Evolutionary conservation across 139 green algal species (phyloP), one percentile per base, ranked within the genome.

Genomic region (Eudorina sp.): DNA sequence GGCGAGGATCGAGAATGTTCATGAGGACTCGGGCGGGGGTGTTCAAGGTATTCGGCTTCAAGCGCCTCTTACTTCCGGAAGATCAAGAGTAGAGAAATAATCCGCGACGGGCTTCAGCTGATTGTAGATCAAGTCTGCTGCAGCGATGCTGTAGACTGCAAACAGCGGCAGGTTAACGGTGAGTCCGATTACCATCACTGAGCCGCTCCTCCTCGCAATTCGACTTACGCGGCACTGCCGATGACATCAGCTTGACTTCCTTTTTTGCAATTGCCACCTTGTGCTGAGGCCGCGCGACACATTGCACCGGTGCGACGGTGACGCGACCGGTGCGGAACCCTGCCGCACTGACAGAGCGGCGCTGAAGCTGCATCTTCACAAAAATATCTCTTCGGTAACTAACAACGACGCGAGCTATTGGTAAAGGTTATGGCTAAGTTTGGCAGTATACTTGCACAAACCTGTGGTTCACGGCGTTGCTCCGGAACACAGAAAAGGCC

Each of bases 31-130:
- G n/a, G n/a, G n/a, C n/a, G n/a, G n/a, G n/a, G n/a, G n/a, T n/a
- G n/a, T n/a, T n/a, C n/a, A n/a, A n/a, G n/a, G n/a, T n/a, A n/a
- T n/a, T n/a, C n/a, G n/a, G n/a, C n/a, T n/a, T n/a, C n/a, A n/a
- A n/a, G n/a, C n/a, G n/a, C n/a, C n/a, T n/a, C 31, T 31, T 75
- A 62, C 81, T 11, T 90, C 84, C 11, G 93, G 90, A 45, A 95
- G 92, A 40, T 31, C 62, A 6, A 96, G 88, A n/a, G 90, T 92
- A 64, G 36, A 55, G 69, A 96, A 94, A 83, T 93, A 94, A 11
- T 90, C 89, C 13, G 91, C 93, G 43, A 78, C 68, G 55, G 91
- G 93, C 27, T 85, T 43, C 58, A 96, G 82, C 5, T 70, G 48
- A 25, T 53, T 11, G 60, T 86, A 86, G 25, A 90, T 46, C 18